Evolutionary conservation across 202 grass and related monocot species (phyloP).

Genomic region (Panicum virgatum): DNA sequence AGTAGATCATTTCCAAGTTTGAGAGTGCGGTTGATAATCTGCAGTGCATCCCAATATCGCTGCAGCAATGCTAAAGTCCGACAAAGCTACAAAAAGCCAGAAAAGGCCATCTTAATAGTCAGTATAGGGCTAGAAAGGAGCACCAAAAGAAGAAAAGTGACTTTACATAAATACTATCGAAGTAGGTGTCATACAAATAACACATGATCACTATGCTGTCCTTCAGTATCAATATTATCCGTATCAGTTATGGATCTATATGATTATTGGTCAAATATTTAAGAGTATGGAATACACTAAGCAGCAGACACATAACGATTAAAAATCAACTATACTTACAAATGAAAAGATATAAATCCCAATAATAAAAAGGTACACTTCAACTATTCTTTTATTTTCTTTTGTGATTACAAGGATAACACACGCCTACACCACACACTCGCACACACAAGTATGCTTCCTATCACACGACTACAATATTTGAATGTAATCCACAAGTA

Average conservation of each 20-base stretch:
- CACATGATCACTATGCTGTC: not conserved
- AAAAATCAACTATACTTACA: not conserved
- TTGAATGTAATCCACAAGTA: too few species aligned
- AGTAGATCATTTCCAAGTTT: conserved; percentile 72
- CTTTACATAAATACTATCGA: not conserved
- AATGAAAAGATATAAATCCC: not conserved
- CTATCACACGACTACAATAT: too few species aligned
- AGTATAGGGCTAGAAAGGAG: not conserved
- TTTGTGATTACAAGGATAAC: too few species aligned
- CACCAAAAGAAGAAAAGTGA: not conserved
- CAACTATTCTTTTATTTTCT: not conserved
- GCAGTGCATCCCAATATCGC: conserved; percentile 71
- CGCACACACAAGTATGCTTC: too few species aligned
- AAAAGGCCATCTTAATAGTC: conserved; percentile 6
- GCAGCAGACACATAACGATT: not conserved
- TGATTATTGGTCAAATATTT: not conserved
- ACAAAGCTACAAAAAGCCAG: conserved; percentile 54
- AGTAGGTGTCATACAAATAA: not conserved
- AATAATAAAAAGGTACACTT: not conserved
- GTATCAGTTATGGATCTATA: not conserved
- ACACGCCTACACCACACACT: too few species aligned
- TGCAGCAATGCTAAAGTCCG: conserved; percentile 69
- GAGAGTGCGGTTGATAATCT: conserved; percentile 78
- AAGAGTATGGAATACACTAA: not conserved
- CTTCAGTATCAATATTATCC: not conserved